Percentiles rank a stretch among this genome's conserved stretches.
phyloP scores from a whole-genome alignment of 2,329 filamentous ascomycete genomes.

The Cyanodermella asteris region DNA sequence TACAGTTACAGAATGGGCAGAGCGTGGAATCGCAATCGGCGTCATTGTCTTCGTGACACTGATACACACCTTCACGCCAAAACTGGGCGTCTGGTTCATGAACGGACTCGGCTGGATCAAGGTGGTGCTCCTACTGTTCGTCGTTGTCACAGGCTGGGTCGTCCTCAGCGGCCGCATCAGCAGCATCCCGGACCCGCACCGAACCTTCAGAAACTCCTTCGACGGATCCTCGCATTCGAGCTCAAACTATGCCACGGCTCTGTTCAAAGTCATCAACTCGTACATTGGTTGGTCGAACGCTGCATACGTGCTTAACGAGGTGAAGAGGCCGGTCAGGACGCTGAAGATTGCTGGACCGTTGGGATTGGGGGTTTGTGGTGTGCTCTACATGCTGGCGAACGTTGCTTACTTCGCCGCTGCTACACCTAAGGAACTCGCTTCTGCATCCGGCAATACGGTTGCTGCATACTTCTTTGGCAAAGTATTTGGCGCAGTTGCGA shows the following conservation, averaged over 20 bases:
- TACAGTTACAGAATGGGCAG: slow-evolving; percentile 30
- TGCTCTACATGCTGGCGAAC: slow-evolving; percentile 46
- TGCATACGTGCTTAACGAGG: slow-evolving; percentile 32
- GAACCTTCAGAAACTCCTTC: slow-evolving; percentile 41
- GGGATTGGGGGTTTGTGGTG: slow-evolving; percentile 33
- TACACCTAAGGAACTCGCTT: slow-evolving; percentile 18
- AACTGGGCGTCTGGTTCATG: slow-evolving; percentile 45
- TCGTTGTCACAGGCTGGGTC: slow-evolving; percentile 39
- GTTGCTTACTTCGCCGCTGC: slow-evolving; percentile 41
- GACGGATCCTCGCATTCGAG: slow-evolving; percentile 42
- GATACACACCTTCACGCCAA: slow-evolving; percentile 40
- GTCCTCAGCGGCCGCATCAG: slow-evolving; percentile 36
- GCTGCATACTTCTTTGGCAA: slow-evolving; percentile 22
- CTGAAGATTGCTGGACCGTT: slow-evolving; percentile 43
- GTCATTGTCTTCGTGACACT: slow-evolving; percentile 43
- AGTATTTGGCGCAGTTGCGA: slow-evolving; percentile 16
- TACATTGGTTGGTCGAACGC: slow-evolving; percentile 30
- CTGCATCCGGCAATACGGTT: slow-evolving; percentile 18
- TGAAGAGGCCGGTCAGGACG: slow-evolving; percentile 40
- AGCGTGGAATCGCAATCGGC: slow-evolving; percentile 42
- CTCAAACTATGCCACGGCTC: slow-evolving; percentile 45
- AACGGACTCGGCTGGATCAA: slow-evolving; percentile 45
- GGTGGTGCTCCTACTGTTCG: slow-evolving; percentile 41
- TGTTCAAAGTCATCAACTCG: slow-evolving; percentile 52
- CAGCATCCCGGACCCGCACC: slow-evolving; percentile 35